phyloP scores from a whole-genome alignment of 768 basidiomycete species.

The Cubamyces lactineus region DNA sequence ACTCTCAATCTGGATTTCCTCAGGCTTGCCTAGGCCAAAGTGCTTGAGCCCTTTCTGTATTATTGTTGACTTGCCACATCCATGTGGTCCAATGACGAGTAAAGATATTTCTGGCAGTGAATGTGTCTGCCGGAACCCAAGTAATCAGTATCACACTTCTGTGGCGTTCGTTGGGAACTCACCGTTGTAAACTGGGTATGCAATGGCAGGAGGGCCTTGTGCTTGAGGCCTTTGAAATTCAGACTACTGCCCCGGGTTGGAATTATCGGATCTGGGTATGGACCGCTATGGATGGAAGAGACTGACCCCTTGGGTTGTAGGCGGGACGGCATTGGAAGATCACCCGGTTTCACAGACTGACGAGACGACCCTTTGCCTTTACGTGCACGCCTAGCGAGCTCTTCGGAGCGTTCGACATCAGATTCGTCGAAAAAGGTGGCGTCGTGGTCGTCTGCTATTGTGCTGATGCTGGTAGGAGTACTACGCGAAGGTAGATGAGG shows the following conservation, averaged over 20 bases:
- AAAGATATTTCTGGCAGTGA: constrained; percentile 51
- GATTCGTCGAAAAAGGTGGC: constrained; percentile 30
- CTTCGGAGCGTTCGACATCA: constrained; percentile 33
- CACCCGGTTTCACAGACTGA: constrained; percentile 30
- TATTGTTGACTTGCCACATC: constrained; percentile 85
- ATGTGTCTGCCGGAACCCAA: constrained; percentile 6
- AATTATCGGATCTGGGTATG: constrained; percentile 27
- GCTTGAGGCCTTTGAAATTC: constrained; percentile 27
- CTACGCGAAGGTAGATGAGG: constrained; percentile 43
- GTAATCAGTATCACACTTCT: not conserved
- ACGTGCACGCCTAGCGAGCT: constrained; percentile 24
- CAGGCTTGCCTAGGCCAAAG: constrained; percentile 48
- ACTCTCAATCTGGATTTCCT: constrained; percentile 24
- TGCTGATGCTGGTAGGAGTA: constrained; percentile 60
- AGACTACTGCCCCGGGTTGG: constrained; percentile 34
- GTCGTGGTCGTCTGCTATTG: constrained; percentile 36
- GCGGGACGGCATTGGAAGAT: constrained; percentile 37
- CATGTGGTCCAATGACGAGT: constrained; percentile 75
- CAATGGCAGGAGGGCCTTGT: constrained; percentile 28
- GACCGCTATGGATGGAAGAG: constrained; percentile 23
- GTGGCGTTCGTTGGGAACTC: not conserved
- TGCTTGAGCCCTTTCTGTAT: constrained; percentile 76
- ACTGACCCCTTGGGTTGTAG: constrained; percentile 31
- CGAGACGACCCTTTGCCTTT: constrained; percentile 36
- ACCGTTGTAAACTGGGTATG: constrained; percentile 34